These are phyloP conservation scores for Wickerhamomyces tratensis DNA, from an alignment of 805 yeast species.

Conservation along the genomic window DNA sequence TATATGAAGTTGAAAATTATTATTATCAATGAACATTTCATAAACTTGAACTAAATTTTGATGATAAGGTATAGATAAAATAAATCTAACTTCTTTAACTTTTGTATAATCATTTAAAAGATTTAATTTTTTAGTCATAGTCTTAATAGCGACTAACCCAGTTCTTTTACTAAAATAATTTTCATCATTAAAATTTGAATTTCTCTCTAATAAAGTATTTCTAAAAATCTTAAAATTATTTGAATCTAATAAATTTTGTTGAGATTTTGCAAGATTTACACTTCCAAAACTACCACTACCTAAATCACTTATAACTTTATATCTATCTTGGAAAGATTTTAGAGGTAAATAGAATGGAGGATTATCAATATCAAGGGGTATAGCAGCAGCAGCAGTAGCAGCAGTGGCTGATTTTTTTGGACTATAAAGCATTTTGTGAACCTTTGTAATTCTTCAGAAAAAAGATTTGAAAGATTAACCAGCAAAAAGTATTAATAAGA, in stretches of 20 bases:
- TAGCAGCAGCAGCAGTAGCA: no score
- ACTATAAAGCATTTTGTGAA: neutral
- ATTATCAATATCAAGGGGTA: constrained; percentile 27
- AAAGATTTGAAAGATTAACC: constrained; percentile 1
- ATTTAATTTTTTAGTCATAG: constrained; percentile 50
- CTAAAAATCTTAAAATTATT: constrained; percentile 9
- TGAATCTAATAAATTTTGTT: constrained; percentile 11
- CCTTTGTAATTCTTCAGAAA: constrained; percentile 1
- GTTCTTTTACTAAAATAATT: constrained; percentile 23
- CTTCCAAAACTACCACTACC: constrained; percentile 76
- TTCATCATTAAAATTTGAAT: constrained; percentile 14
- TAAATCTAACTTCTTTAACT: constrained; percentile 61
- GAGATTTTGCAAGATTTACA: constrained; percentile 52
- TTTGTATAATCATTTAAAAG: constrained; percentile 45
- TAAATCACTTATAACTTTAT: constrained; percentile 39
- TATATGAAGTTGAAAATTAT: constrained; percentile 54
- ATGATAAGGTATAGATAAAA: constrained; percentile 61
- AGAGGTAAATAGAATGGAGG: constrained; percentile 36
- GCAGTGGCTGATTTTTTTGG: neutral
- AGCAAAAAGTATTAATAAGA: constrained; percentile 1
- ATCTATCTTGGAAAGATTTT: constrained; percentile 30
- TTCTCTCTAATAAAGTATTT: constrained; percentile 40
- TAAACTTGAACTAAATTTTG: constrained; percentile 61
- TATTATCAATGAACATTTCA: constrained; percentile 70
- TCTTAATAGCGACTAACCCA: constrained; percentile 68